Evolutionary conservation across 225 moss, liverwort and hornwort species (phyloP).

Genomic region (Marchantia paleacea): DNA sequence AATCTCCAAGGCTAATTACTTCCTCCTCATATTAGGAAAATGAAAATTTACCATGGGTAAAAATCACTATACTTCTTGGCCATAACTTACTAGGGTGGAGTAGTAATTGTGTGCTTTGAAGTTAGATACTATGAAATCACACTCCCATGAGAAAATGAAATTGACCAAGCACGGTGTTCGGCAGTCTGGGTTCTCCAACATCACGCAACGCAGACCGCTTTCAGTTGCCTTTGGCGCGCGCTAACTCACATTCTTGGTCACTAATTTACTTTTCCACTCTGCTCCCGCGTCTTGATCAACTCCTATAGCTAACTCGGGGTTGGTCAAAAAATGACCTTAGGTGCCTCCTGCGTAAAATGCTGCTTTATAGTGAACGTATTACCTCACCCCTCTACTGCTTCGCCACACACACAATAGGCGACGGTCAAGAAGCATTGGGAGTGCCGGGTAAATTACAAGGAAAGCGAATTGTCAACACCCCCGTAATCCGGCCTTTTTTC

Average conservation of each 20-base stretch:
- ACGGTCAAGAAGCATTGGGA: conserved; percentile 13
- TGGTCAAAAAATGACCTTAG: neutral
- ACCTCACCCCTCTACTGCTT: neutral
- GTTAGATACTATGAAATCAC: neutral
- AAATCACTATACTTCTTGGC: too few relatives aligned
- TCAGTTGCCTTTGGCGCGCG: neutral
- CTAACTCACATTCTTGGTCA: neutral
- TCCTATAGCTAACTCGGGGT: neutral
- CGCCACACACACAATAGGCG: neutral
- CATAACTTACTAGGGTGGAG: too few relatives aligned
- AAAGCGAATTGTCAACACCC: neutral
- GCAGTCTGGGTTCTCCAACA: neutral
- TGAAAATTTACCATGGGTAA: too few relatives aligned
- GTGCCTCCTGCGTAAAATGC: neutral
- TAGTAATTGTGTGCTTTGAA: too few relatives aligned
- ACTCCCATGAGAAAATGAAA: neutral
- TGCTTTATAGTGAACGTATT: neutral
- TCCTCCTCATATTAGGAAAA: too few relatives aligned
- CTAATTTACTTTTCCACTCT: neutral
- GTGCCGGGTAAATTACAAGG: neutral
- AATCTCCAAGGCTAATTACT: too few relatives aligned
- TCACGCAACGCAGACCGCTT: neutral
- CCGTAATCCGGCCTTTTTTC: neutral
- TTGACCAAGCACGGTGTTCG: neutral
- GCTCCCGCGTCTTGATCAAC: neutral